These are phyloP conservation scores for Starmera caribaea DNA, from an alignment of 805 yeast species.

Conservation along the genomic window DNA sequence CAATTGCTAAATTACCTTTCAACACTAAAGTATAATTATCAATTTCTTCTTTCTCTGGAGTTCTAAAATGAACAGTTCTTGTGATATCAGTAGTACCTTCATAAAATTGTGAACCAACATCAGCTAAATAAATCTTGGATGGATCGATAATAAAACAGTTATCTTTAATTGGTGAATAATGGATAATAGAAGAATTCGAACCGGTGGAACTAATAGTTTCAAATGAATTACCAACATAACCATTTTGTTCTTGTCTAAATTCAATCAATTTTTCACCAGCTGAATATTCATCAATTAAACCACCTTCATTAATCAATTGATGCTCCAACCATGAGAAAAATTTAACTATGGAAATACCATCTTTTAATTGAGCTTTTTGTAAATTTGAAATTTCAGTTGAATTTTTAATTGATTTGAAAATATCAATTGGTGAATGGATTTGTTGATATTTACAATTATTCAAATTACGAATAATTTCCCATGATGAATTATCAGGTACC, in stretches of 20 bases:
- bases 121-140: slow-evolving; percentile 62
- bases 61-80: slow-evolving; percentile 64
- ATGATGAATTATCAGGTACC: slow-evolving; percentile 50
- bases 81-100: slow-evolving; percentile 98
- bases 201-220: slow-evolving; percentile 74
- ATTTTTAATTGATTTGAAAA: slow-evolving; percentile 72
- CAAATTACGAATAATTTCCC: slow-evolving; percentile 55
- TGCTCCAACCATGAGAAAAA: slow-evolving; percentile 80
- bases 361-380: slow-evolving; percentile 68
- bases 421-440: slow-evolving; percentile 50
- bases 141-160: slow-evolving; percentile 55
- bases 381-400: slow-evolving; percentile 62
- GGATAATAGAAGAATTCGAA: slow-evolving; percentile 65
- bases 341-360: slow-evolving; percentile 67
- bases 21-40: slow-evolving; percentile 75
- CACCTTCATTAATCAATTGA: slow-evolving; percentile 31
- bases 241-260: slow-evolving; percentile 42
- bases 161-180: slow-evolving; percentile 59
- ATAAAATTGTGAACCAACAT: slow-evolving; percentile 84
- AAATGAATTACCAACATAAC: slow-evolving; percentile 62
- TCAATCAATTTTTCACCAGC: slow-evolving; percentile 52
- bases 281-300: slow-evolving; percentile 50
- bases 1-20: slow-evolving; percentile 86
- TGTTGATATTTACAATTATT: slow-evolving; percentile 27
- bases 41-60: slow-evolving; percentile 47